Evolutionary conservation across 2,329 filamentous ascomycete species (phyloP), one percentile per base, ranked within the genome.

Genomic region (Biscogniauxia marginata): DNA sequence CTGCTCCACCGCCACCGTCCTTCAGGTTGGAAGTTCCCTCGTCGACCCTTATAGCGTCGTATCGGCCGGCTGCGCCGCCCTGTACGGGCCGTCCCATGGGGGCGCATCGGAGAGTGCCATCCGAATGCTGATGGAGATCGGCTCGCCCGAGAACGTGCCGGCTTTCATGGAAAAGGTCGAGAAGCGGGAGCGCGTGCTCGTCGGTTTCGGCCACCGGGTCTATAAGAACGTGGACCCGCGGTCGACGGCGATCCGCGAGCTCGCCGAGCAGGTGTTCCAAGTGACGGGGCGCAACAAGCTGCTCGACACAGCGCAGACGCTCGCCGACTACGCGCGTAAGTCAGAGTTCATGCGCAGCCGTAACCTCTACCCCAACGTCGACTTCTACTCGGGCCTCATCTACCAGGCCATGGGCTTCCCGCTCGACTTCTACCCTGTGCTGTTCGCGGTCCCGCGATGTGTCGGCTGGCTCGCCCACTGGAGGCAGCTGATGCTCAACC

Each of bases 91-190:
- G 0, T 79, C 83, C 0, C 83, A 85, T 67, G 83, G 81, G 54
- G 83, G 82, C n/a, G 83, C 83, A 3, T 82, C 80, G 0, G 83
- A 85, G 60, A 77, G 78, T 20, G 82, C 82, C 0, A 83, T 84
- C 64, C 76, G 79, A 49, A 79, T 79, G 73, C 71, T 84, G 4
- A 78, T 78, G 62, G 74, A 78, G 61, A 79, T 84, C 53, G 80
- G 79, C 16, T 74, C 70, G 1, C 75, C 76, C 2, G 77, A 80
- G 46, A 80, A 80, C 39, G 79, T 83, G 3, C 79, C 79, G 0
- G 71, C 69, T 0, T 77, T 81, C 53, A 80, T 84, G 68, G 66
- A 73, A 2, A 73, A 76, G 44, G 81, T 83, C 0, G 80, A 83
- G 68, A 71, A 65, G 60, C 73, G 77, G 3, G 79, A 84, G 67